Conservation (phyloP, 2,329 filamentous ascomycete genomes). For the Nothophoma quercina region DNA sequence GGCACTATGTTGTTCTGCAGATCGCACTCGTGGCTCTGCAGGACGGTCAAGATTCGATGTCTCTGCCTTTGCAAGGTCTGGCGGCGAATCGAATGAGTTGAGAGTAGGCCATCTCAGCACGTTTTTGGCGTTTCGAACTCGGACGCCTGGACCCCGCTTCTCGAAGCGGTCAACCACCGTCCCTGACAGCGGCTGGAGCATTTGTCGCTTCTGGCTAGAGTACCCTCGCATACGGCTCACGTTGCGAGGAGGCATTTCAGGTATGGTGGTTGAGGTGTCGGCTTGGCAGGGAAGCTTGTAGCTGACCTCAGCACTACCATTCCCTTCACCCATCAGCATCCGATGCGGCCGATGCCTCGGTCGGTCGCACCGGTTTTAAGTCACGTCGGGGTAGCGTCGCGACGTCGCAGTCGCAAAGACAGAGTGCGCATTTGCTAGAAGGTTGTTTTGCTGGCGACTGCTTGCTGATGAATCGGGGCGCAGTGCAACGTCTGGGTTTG, state of each 20-base stretch:
- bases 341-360: not conserved
- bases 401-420: not conserved
- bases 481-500: too few relatives aligned
- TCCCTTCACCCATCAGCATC: not conserved
- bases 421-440: too few relatives aligned
- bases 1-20: too few relatives aligned
- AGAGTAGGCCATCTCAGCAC: not conserved
- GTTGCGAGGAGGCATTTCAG: not conserved
- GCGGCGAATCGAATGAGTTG: not conserved
- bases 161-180: not conserved
- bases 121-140: not conserved
- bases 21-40: too few relatives aligned
- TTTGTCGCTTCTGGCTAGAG: not conserved
- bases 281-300: not conserved
- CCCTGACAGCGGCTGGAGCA: not conserved
- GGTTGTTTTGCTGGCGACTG: too few relatives aligned
- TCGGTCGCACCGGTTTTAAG: not conserved
- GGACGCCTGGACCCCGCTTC: not conserved
- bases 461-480: too few relatives aligned
- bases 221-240: not conserved
- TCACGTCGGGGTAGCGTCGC: not conserved
- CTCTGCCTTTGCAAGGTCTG: too few relatives aligned
- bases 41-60: too few relatives aligned
- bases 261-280: not conserved
- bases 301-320: conserved; percentile 10